Evolutionary conservation across 495 filamentous ascomycete genomes (phyloP).

Genomic region (Neurospora tetraspora): DNA sequence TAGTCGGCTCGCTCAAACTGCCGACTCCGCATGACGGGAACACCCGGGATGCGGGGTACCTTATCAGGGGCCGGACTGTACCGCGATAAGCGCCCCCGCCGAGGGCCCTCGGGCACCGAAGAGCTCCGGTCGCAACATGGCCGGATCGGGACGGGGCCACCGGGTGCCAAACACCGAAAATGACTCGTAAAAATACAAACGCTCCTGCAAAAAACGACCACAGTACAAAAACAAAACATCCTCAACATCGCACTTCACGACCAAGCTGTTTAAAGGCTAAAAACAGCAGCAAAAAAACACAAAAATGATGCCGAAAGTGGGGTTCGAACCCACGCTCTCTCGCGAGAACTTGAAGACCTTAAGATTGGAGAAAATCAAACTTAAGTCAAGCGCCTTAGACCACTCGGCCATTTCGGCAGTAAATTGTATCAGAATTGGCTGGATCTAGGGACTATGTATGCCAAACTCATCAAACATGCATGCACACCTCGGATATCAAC

Average conservation of each 20-base stretch:
- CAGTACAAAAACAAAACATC: not conserved
- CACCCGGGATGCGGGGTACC: too few relatives aligned
- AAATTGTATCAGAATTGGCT: not conserved
- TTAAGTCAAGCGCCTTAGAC: not conserved
- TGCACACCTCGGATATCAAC: not conserved
- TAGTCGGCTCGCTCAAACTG: too few relatives aligned
- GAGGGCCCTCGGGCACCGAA: too few relatives aligned
- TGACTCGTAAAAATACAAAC: not conserved
- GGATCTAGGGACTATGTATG: rapidly evolving
- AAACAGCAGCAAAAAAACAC: not conserved
- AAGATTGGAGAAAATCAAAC: not conserved
- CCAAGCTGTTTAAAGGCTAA: not conserved
- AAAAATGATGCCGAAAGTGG: not conserved
- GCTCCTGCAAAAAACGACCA: not conserved
- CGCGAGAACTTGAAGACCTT: not conserved
- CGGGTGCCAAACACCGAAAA: not conserved
- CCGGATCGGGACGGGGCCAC: too few relatives aligned
- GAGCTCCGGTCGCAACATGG: too few relatives aligned
- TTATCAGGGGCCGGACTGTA: too few relatives aligned
- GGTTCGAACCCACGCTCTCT: not conserved
- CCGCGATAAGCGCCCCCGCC: too few relatives aligned
- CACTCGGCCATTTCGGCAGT: not conserved
- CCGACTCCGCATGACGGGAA: too few relatives aligned
- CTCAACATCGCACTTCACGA: too few relatives aligned
- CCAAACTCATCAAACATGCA: not conserved